A percentile compares a stretch with the other conserved stretches of the same genome.
These are phyloP conservation scores for Cladosporium velox DNA, from an alignment of 2,329 filamentous ascomycete species.

Conservation along the genomic window DNA sequence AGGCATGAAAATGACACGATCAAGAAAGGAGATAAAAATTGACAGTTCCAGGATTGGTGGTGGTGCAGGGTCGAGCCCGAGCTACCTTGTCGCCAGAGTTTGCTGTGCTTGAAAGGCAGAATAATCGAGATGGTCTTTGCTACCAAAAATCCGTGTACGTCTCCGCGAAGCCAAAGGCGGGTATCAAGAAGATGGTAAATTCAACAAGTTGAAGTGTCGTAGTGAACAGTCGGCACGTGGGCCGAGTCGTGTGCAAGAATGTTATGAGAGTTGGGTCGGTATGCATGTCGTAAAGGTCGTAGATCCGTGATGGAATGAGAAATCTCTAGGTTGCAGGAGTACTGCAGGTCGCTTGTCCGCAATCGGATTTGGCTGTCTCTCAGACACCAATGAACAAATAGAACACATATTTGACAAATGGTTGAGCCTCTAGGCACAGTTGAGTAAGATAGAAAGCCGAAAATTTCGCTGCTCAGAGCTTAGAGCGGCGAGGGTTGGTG, in stretches of 20 bases:
- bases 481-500: constrained; percentile 25
- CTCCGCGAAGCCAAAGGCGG: background rate
- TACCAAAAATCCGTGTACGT: background rate
- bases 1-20: constrained; percentile 2
- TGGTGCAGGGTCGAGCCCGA: background rate
- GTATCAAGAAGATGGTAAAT: background rate
- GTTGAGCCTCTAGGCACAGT: background rate
- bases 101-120: background rate
- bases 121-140: background rate
- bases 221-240: background rate
- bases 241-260: background rate
- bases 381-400: background rate
- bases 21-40: constrained; percentile 9
- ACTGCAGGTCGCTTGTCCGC: background rate
- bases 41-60: background rate
- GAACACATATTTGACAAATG: constrained; percentile 5
- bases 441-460: constrained; percentile 20
- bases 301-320: constrained; percentile 8
- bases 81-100: background rate
- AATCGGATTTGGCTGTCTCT: background rate
- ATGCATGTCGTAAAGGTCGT: constrained; percentile 7
- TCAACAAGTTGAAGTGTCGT: background rate
- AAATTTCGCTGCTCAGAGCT: constrained; percentile 20
- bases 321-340: constrained; percentile 3
- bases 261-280: background rate